Conservation (phyloP, 257 asterid species). For the Solanum gracilifrons region DNA sequence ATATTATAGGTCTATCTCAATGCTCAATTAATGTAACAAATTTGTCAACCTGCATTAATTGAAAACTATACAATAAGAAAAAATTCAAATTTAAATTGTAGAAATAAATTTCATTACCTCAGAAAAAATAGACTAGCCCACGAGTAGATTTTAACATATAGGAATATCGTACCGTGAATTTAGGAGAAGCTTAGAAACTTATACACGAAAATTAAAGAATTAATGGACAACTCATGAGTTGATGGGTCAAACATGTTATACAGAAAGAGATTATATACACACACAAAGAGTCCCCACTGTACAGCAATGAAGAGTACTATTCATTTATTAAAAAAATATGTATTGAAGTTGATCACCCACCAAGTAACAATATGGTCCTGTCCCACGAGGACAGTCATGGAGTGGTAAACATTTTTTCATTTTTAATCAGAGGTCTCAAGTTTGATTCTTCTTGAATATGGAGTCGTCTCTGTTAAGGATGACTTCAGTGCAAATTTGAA, state of each 20-base stretch:
- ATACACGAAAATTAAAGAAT: not conserved
- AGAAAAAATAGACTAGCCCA: not conserved
- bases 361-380: not conserved
- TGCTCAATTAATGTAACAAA: not conserved
- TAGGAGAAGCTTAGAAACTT: not conserved
- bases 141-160: not conserved
- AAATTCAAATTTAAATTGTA: not conserved
- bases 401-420: fast-evolving
- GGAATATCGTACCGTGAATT: not conserved
- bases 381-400: fast-evolving
- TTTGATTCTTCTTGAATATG: fast-evolving
- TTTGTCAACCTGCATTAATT: conserved; percentile 9
- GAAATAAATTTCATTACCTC: not conserved
- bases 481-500: no score
- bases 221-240: no score
- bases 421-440: no score
- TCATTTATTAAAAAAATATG: not conserved
- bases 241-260: not conserved
- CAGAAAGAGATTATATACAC: not conserved
- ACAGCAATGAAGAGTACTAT: not conserved
- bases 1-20: not conserved
- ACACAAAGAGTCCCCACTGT: not conserved
- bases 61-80: not conserved
- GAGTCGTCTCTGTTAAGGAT: fast-evolving
- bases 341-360: not conserved